Conservation (phyloP, 768 basidiomycete genomes). For the Dioszegia crocea region DNA sequence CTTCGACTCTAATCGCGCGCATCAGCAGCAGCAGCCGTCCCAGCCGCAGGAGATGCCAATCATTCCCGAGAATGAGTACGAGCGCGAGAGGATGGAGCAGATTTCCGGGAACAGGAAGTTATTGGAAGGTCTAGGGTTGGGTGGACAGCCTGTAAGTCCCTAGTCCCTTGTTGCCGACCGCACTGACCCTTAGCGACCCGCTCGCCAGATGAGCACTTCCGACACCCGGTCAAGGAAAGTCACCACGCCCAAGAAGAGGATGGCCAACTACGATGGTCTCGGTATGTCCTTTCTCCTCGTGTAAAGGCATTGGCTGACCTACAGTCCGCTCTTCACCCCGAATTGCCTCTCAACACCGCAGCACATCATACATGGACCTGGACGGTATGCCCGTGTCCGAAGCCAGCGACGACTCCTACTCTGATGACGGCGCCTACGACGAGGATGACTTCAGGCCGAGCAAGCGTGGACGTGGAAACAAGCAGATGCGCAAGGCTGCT, state of each 20-base stretch:
- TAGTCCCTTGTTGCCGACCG: neutral
- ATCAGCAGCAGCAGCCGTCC: constrained; percentile 17
- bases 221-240: neutral
- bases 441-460: constrained; percentile 44
- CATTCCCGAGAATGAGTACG: constrained; percentile 41
- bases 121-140: constrained; percentile 42
- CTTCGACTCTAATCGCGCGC: neutral
- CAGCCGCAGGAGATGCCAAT: constrained; percentile 18
- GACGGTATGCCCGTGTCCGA: constrained; percentile 26
- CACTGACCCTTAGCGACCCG: constrained; percentile 1
- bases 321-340: constrained; percentile 40
- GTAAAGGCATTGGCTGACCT: neutral
- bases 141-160: constrained; percentile 11
- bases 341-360: constrained; percentile 43
- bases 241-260: constrained; percentile 19
- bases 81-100: constrained; percentile 38
- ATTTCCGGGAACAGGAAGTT: constrained; percentile 44
- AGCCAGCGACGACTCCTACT: constrained; percentile 21
- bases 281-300: constrained; percentile 13
- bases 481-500: constrained; percentile 4
- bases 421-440: constrained; percentile 23
- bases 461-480: constrained; percentile 33
- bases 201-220: constrained; percentile 10
- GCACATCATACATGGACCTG: constrained; percentile 43
- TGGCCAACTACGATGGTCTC: constrained; percentile 11